Conservation (phyloP, 2,329 filamentous ascomycete genomes). For the Pseudogymnoascus verrucosus region DNA sequence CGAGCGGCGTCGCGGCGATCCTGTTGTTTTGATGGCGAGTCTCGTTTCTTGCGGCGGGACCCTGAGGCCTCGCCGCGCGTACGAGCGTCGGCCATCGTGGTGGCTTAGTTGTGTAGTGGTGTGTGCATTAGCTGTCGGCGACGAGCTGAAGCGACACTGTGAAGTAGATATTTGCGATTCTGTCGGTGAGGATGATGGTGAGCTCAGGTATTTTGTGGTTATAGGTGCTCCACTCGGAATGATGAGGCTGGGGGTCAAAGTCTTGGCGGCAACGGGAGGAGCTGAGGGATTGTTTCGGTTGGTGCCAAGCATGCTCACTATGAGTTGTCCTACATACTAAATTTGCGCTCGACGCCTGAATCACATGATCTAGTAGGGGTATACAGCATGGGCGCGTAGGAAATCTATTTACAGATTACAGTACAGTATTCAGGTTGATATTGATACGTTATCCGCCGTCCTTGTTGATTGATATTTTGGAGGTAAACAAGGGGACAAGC, state of each 20-base stretch:
- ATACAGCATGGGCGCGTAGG: background rate
- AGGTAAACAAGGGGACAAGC: background rate
- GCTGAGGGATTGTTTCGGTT: constrained; percentile 3
- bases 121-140: background rate
- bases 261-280: constrained; percentile 3
- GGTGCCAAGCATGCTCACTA: background rate
- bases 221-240: background rate
- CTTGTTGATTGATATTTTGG: background rate
- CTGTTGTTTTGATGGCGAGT: constrained; percentile 7
- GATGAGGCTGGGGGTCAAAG: constrained; percentile 1
- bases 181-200: background rate
- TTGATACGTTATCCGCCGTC: background rate
- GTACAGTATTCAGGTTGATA: background rate
- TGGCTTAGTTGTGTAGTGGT: constrained; percentile 2
- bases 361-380: background rate
- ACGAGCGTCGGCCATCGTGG: constrained; percentile 1
- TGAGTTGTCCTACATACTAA: constrained; percentile 5
- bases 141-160: background rate
- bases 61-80: background rate
- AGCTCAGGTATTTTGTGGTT: background rate
- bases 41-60: constrained; percentile 4
- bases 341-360: background rate
- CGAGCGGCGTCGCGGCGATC: constrained; percentile 3
- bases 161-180: background rate
- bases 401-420: background rate